Base-by-base conservation (phyloP, 352 stramenopile genomes). In the Phytophthora pini region DNA sequence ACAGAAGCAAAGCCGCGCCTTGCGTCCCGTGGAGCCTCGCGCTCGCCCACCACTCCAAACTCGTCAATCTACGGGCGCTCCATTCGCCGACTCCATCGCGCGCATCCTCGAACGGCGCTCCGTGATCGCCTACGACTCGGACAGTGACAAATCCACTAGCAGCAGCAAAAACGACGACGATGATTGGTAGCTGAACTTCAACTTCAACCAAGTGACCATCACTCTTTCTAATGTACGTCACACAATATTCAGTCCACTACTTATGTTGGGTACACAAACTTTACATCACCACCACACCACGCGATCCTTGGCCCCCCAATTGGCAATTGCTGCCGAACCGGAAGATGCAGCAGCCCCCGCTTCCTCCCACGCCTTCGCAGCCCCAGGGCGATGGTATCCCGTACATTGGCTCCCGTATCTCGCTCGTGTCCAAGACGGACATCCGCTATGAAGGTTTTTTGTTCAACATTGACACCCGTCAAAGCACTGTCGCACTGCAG, bases 391-490 rank as follows among this genome's bases (percentile, higher is more conserved):
- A 79, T 51, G 78, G 82, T 44, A 92, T 94, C 64, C 87, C 87
- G 56, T 94, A 94, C 75, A 80, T 93, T 26, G 87, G 87, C 32
- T 93, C 83, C 27, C 84, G 82, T 65, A 94, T 94, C 63, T 89
- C 76, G 36, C 70, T 94, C 44, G 89, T 94, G 49, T 93, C 87
- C 58, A 94, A 94, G 79, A 94, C 84, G n/a, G 87, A 94, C 56
- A 90, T 94, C 57, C 87, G 87, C 40, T 94, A 94, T 64, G 87
- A 94, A 72, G 85, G 87, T 9, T 90, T 92, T 40, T 67, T 94
- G 20, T 94, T 93, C 67, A 94, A 93, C 74, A 94, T 94, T 39
- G 85, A 93, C 61, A 94, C 87, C 41, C 80, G 79, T 7, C 84
- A 94, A 68, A 92, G 80, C 65, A 94, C 88, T 62, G 85, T 94